Base-by-base conservation (phyloP, 768 basidiomycete species). In the Naganishia kalamii region DNA sequence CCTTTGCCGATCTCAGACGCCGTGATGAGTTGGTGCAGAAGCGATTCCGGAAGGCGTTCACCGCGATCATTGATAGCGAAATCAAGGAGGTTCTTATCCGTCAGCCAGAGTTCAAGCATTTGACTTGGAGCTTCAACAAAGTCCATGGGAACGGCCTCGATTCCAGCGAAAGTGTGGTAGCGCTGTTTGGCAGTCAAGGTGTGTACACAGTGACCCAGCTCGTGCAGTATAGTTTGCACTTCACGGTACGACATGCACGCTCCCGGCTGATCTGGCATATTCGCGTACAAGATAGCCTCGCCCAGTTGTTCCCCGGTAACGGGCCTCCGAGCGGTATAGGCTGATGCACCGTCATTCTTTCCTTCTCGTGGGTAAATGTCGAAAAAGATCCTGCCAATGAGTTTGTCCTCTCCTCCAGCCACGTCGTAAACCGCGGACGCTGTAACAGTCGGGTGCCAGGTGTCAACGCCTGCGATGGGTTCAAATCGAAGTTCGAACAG, bases 201-300 rank as follows among this genome's bases (percentile, higher is more conserved):
- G 23, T 63, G 62, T 3, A 63, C 25, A 27, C 47, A 48, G 40
- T 63, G 62, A n/a, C 62, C 62, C 4, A 50, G 17, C 49, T 63
- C 62, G 25, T 63, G 62, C 48, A 48, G 30, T 19, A 48, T 32
- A 17, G 47, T 50, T 40, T 48, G n/a, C 21, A 50, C 47, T 11
- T 62, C 46, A 21, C 62, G 37, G 19, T 63, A 63, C 3, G 62
- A 35, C 62, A 51, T 51, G 62, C 47, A 49, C 23, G 62, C 48
- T 7, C 21, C 35, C 17, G 46, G n/a, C 41, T 41, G 33, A 3
- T 41, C 21, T 35, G 33, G n/a, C 3, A 62, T 19, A 33, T 48
- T 48, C 30, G 47, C 60, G 29, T 11, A n/a, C 19, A 62, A 19
- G 32, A 62, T 27, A 6, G 25, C 60, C 23, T 62, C 60, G 10